Percentiles rank a stretch among this genome's conserved stretches.
Conservation (phyloP, 192 early-diverging fungal genomes). For the Linderina pennispora region DNA sequence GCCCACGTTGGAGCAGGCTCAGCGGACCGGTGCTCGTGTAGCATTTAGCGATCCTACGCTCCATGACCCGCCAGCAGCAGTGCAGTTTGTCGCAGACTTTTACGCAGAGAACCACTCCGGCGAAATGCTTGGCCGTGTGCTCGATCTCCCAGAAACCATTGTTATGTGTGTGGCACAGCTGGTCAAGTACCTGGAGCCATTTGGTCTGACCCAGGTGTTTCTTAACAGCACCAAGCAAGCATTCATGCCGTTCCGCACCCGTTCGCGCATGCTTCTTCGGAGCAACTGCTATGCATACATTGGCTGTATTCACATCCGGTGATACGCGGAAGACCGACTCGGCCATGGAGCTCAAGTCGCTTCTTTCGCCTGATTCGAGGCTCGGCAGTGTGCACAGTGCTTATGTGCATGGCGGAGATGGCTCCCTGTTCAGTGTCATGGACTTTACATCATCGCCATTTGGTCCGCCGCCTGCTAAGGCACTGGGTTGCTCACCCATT, state of each 20-base stretch:
- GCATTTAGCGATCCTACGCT: conserved; percentile 11
- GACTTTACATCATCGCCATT: conserved; percentile 82
- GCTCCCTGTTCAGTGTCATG: conserved; percentile 79
- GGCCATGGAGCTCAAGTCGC: conserved; percentile 11
- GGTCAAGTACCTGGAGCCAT: conserved; percentile 45
- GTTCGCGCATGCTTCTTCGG: conserved; percentile 76
- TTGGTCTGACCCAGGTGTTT: conserved; percentile 32
- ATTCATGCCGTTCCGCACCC: conserved; percentile 79
- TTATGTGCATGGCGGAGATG: conserved; percentile 42
- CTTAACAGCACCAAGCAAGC: conserved; percentile 58
- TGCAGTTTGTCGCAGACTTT: conserved; percentile 15
- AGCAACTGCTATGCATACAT: conserved; percentile 82
- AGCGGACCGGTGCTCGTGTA: conserved; percentile 37
- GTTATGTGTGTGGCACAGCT: conserved; percentile 19
- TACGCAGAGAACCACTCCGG: conserved; percentile 1
- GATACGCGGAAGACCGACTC: background rate
- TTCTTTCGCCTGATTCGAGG: conserved; percentile 8
- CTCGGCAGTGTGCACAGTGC: conserved; percentile 9
- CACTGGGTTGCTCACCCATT: conserved; percentile 91
- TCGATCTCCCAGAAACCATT: conserved; percentile 17
- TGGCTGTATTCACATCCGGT: conserved; percentile 82
- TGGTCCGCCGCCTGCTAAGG: conserved; percentile 76
- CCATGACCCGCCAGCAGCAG: conserved; percentile 3
- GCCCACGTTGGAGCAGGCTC: conserved; percentile 50
- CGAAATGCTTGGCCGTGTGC: conserved; percentile 23